A percentile compares a stretch with the other conserved stretches of the same genome.
phyloP scores from a whole-genome alignment of 2,329 filamentous ascomycete species.

The Hypoxylon rubiginosum region DNA sequence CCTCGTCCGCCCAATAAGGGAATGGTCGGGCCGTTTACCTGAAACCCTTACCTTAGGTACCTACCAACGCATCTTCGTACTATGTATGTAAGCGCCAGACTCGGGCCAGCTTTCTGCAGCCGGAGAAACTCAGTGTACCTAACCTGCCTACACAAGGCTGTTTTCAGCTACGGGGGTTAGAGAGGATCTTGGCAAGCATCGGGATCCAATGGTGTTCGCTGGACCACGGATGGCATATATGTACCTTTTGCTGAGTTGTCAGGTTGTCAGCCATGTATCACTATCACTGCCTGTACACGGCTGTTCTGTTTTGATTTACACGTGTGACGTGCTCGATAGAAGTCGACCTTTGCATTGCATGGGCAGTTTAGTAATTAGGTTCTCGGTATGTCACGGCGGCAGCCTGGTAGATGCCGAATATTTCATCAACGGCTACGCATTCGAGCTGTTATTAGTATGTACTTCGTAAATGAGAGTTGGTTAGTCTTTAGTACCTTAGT shows the following conservation, averaged over 20 bases:
- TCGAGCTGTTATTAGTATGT: neutral
- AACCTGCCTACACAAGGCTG: slow-evolving; percentile 22
- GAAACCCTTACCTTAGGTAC: slow-evolving; percentile 16
- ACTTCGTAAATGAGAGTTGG: neutral
- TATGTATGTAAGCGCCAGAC: neutral
- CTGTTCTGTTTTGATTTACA: slow-evolving; percentile 11
- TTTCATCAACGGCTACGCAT: no score
- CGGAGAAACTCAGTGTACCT: slow-evolving; percentile 29
- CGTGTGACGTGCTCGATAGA: slow-evolving; percentile 18
- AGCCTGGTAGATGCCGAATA: neutral
- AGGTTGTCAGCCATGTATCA: no score
- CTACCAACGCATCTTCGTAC: no score
- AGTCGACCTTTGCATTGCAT: slow-evolving; percentile 8
- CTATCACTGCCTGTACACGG: slow-evolving; percentile 1
- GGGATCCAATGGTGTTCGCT: slow-evolving; percentile 14
- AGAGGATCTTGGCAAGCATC: slow-evolving; percentile 29
- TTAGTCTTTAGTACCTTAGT: neutral
- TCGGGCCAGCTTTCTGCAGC: slow-evolving; percentile 20
- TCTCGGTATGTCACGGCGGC: neutral
- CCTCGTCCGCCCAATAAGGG: neutral
- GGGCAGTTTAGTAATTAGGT: slow-evolving; percentile 9
- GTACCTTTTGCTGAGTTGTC: slow-evolving; percentile 22
- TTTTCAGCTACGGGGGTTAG: slow-evolving; percentile 34
- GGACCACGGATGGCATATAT: slow-evolving; percentile 7
- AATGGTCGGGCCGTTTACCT: slow-evolving; percentile 6